Evolutionary conservation across 805 yeast genomes (phyloP).

Genomic region (Blastobotrys robertii): DNA sequence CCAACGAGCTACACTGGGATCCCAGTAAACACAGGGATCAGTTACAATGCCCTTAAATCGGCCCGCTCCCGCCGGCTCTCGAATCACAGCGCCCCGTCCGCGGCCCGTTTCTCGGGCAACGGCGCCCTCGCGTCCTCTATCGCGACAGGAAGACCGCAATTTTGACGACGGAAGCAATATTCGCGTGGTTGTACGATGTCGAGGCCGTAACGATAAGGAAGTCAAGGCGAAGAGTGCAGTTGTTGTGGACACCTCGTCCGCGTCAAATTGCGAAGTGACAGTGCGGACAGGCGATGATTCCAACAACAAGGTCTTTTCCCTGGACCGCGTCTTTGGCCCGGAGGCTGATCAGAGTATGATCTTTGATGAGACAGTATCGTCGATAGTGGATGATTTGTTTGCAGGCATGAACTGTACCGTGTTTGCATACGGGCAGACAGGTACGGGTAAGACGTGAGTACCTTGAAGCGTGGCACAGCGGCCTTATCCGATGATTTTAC

Average conservation of each 20-base stretch:
- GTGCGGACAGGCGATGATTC: conserved; percentile 32
- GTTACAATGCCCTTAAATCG: no score
- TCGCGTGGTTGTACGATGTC: conserved; percentile 53
- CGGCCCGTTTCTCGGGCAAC: neutral
- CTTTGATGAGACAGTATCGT: conserved; percentile 58
- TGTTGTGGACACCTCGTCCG: conserved; percentile 44
- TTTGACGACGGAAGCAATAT: conserved; percentile 35
- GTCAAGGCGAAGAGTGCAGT: conserved; percentile 49
- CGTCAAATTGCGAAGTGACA: conserved; percentile 39
- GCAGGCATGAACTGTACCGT: conserved; percentile 74
- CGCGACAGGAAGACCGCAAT: conserved; percentile 1
- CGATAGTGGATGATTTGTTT: conserved; percentile 56
- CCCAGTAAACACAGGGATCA: neutral
- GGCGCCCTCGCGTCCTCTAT: neutral
- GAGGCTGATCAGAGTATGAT: conserved; percentile 62
- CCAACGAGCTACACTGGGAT: conserved; percentile 1
- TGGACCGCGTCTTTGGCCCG: conserved; percentile 79
- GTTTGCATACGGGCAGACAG: conserved; percentile 86
- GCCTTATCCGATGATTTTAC: neutral
- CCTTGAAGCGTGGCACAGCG: conserved; percentile 29
- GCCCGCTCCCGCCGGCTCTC: no score
- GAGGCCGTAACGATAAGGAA: conserved; percentile 53
- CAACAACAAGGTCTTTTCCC: conserved; percentile 46
- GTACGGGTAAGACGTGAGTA: conserved; percentile 66
- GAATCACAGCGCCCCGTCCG: neutral